Percentiles rank a stretch among this genome's conserved stretches.
Evolutionary conservation across 176 grass and related monocot species (phyloP).

Genomic region (Rhynchospora breviuscula): DNA sequence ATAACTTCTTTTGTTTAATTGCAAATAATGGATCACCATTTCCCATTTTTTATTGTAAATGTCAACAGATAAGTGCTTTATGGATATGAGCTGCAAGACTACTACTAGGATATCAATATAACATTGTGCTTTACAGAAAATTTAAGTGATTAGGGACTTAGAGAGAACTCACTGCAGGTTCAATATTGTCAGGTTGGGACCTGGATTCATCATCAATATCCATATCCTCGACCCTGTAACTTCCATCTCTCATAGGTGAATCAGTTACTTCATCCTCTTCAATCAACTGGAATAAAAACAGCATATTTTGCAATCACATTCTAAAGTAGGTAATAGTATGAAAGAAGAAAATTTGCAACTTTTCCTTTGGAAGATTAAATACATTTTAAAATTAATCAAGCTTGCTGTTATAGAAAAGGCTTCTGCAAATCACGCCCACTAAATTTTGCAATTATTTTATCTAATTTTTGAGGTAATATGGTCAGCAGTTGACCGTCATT

Average conservation of each 20-base stretch:
- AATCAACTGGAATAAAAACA: conserved; percentile 14
- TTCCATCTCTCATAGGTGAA: conserved; percentile 18
- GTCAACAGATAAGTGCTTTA: background rate
- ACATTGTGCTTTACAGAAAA: background rate
- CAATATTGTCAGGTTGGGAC: conserved; percentile 1
- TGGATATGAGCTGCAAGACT: background rate
- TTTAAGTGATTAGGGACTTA: background rate
- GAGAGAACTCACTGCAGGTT: conserved; percentile 21
- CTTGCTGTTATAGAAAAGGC: background rate
- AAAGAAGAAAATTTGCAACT: background rate
- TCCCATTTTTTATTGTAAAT: background rate
- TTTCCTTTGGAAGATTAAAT: background rate
- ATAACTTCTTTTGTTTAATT: background rate
- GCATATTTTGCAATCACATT: background rate
- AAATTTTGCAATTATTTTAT: background rate
- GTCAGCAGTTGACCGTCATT: background rate
- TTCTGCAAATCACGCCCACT: background rate
- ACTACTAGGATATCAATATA: background rate
- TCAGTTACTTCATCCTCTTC: conserved; percentile 17
- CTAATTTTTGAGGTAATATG: background rate
- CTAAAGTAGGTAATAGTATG: background rate
- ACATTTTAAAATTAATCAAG: background rate
- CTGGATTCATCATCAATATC: conserved; percentile 17
- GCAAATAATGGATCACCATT: background rate
- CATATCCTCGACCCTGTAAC: conserved; percentile 14